phyloP scores from a whole-genome alignment of 805 yeast species.

The Metschnikowia lachancei region DNA sequence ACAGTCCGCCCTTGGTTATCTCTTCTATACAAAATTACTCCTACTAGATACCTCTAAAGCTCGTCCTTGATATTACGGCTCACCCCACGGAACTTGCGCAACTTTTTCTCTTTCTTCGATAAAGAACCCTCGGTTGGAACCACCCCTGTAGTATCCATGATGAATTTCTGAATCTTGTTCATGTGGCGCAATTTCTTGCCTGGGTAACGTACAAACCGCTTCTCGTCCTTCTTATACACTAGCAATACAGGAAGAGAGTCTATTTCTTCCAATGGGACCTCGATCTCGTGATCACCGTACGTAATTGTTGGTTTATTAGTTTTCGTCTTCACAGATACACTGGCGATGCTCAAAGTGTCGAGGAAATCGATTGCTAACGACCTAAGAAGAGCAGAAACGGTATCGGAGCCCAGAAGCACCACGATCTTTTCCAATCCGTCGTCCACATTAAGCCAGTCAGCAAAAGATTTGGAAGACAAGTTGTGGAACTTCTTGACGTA shows the following conservation, averaged over 20 bases:
- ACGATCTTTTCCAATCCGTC: conserved; percentile 43
- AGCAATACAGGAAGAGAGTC: conserved; percentile 30
- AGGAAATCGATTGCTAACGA: conserved; percentile 70
- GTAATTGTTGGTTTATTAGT: conserved; percentile 15
- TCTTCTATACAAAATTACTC: neutral
- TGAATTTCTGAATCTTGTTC: conserved; percentile 32
- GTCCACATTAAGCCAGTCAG: conserved; percentile 26
- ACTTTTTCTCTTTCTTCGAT: conserved; percentile 33
- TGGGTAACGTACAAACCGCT: conserved; percentile 23
- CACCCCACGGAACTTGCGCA: conserved; percentile 31
- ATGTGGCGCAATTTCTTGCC: conserved; percentile 30
- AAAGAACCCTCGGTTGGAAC: conserved; percentile 41
- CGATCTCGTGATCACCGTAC: conserved; percentile 23
- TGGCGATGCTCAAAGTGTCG: conserved; percentile 48
- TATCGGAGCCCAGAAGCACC: conserved; percentile 50
- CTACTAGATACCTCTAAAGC: conserved; percentile 5
- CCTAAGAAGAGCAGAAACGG: conserved; percentile 55
- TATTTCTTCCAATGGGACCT: conserved; percentile 20
- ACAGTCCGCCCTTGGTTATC: neutral
- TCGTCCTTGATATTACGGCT: conserved; percentile 20
- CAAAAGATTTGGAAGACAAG: conserved; percentile 22
- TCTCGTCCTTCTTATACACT: conserved; percentile 21
- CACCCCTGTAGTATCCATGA: conserved; percentile 26
- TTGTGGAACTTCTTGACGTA: conserved; percentile 54
- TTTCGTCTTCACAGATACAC: conserved; percentile 25